Percentiles rank a stretch among this genome's conserved stretches.
phyloP scores from a whole-genome alignment of 768 basidiomycete species.

The Candolleomyces eurysporus region DNA sequence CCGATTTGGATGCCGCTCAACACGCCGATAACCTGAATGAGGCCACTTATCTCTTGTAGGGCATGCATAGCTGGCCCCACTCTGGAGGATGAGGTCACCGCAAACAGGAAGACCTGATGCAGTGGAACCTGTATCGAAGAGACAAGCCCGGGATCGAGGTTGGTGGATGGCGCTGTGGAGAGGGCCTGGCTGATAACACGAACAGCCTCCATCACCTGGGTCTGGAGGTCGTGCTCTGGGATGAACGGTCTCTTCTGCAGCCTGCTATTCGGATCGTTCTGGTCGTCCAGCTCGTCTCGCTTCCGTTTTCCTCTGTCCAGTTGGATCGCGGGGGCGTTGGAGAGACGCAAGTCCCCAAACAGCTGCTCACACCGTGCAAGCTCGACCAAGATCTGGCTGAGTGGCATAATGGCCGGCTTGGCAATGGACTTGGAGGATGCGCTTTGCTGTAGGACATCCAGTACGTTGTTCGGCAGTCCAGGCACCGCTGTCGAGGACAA shows the following conservation, averaged over 20 bases:
- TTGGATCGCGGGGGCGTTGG: slow-evolving; percentile 59
- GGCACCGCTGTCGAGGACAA: slow-evolving; percentile 54
- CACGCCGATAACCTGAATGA: slow-evolving; percentile 80
- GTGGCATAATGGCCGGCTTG: slow-evolving; percentile 50
- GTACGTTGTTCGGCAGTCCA: slow-evolving; percentile 45
- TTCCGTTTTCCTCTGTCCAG: slow-evolving; percentile 77
- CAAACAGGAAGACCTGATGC: slow-evolving; percentile 77
- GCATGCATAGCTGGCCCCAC: slow-evolving; percentile 53
- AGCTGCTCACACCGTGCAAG: slow-evolving; percentile 65
- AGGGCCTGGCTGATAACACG: slow-evolving; percentile 54
- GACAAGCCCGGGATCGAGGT: slow-evolving; percentile 56
- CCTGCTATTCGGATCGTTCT: slow-evolving; percentile 5
- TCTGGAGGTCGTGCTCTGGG: slow-evolving; percentile 46
- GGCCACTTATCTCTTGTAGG: slow-evolving; percentile 74
- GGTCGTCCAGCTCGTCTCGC: slow-evolving; percentile 54
- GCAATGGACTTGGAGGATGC: slow-evolving; percentile 46
- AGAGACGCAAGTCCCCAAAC: slow-evolving; percentile 64
- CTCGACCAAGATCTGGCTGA: slow-evolving; percentile 62
- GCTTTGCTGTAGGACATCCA: slow-evolving; percentile 53
- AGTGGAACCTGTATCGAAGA: slow-evolving; percentile 70
- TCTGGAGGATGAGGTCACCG: slow-evolving; percentile 63
- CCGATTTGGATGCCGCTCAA: slow-evolving; percentile 75
- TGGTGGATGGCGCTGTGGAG: slow-evolving; percentile 31
- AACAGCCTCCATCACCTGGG: slow-evolving; percentile 60
- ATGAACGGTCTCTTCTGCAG: slow-evolving; percentile 45